Evolutionary conservation across 495 filamentous ascomycete species (phyloP).

Genomic region (Penicillium fimorum): DNA sequence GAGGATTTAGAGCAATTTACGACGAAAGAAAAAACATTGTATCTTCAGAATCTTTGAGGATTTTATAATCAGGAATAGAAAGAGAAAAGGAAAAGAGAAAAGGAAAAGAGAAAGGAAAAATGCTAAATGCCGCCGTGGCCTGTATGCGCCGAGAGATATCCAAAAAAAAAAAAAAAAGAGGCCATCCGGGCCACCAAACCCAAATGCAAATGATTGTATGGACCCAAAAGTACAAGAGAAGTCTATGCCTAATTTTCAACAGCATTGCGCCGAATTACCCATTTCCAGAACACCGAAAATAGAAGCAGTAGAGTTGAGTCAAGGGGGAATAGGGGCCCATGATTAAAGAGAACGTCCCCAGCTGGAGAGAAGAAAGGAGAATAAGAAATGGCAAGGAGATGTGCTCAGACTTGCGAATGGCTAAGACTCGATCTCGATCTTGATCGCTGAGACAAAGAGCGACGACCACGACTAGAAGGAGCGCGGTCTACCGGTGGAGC

Average conservation of each 20-base stretch:
- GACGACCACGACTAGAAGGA: slow-evolving; percentile 39
- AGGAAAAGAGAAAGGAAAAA: background rate
- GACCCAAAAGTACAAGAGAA: slow-evolving; percentile 1
- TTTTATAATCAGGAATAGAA: background rate
- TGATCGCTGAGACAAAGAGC: slow-evolving; percentile 41
- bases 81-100: background rate
- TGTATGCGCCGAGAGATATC: slow-evolving; percentile 5
- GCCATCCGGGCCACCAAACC: background rate
- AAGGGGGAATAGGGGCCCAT: background rate
- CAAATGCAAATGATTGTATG: slow-evolving; percentile 13
- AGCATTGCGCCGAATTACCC: slow-evolving; percentile 2
- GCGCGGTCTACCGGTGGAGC: slow-evolving; percentile 38
- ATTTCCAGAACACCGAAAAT: slow-evolving; percentile 4
- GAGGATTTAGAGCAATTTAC: background rate
- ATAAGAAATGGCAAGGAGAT: background rate
- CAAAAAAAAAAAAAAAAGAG: background rate
- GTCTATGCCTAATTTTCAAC: slow-evolving; percentile 9
- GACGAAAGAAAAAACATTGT: background rate
- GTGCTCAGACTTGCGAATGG: slow-evolving; percentile 26
- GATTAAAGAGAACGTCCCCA: slow-evolving; percentile 1
- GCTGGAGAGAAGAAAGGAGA: background rate
- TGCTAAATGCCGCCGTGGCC: background rate
- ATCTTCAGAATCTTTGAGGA: background rate
- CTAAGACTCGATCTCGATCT: slow-evolving; percentile 41
- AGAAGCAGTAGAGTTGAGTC: background rate